Evolutionary conservation across 768 basidiomycete species (phyloP), one percentile per base, ranked within the genome.

Genomic region (Kwoniella sp.): DNA sequence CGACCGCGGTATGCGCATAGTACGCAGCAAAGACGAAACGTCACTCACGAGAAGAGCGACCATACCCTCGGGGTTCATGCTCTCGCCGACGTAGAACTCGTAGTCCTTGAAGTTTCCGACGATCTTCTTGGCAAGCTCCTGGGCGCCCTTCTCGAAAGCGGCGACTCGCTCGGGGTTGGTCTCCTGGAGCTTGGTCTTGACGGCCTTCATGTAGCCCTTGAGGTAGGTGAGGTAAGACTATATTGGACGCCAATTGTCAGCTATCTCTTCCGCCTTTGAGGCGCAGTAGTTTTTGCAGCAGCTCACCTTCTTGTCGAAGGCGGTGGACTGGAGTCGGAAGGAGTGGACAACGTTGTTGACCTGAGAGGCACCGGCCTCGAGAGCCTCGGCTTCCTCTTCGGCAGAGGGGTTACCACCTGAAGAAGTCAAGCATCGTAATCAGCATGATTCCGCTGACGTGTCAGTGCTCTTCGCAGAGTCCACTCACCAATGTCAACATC

Each of bases 171-270:
- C 88, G 12, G 89, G 86, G 17, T 86, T 82, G 1, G 61, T 79
- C 73, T 85, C 79, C 45, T 77, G 45, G 51, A 98, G 85, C 55
- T 89, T 76, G 1, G 73, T 77, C 84, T 96, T 93, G 81, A 97
- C 83, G 13, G 85, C 82, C 83, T 98, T 98, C 94, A 98, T 95
- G 85, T 99, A 99, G 15, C 83, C 87, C 91, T 95, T 98, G 79
- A 98, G 86, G 79, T 93, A 88, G 11, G 84, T 77, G 45, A 90
- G 82, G 81, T 85, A 98, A n/a, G 82, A 81, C 82, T 78, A 47
- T 0, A 22, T 15, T 41, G 23, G 20, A 25, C 7, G 5, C 34
- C 13, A 5, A 13, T 13, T 31, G 31, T 56, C 55, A 31, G 58
- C 25, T 20, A 29, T 20, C 23, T 47, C 4, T 26, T 34, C 23